Evolutionary conservation across 1,139 yeast genomes (phyloP).

Genomic region (Wickerhamiella pararugosa): DNA sequence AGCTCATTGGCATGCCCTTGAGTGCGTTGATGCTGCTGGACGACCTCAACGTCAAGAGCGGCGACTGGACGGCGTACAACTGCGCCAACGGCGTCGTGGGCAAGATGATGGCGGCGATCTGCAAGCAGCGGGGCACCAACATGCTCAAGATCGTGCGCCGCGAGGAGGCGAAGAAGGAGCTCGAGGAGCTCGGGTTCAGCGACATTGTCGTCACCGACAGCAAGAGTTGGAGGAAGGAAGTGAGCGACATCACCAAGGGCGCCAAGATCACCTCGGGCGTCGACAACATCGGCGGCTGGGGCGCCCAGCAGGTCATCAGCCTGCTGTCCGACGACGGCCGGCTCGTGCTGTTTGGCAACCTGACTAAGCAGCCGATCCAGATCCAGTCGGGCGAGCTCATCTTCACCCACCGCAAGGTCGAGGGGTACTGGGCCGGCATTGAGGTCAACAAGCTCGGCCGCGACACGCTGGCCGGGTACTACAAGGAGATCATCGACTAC

Average conservation of each 20-base stretch:
- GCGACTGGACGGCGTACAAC: slow-evolving; percentile 51
- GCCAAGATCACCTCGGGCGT: slow-evolving; percentile 3
- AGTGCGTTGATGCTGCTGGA: slow-evolving; percentile 73
- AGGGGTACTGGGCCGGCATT: slow-evolving; percentile 2
- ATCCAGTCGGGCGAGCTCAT: slow-evolving; percentile 2
- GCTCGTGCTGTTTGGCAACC: slow-evolving; percentile 5
- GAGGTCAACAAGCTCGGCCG: background rate
- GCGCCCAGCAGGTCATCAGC: slow-evolving; percentile 1
- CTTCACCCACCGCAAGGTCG: slow-evolving; percentile 1
- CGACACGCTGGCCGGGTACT: background rate
- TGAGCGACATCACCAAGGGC: slow-evolving; percentile 1
- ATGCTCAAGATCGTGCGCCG: slow-evolving; percentile 7
- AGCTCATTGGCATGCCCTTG: slow-evolving; percentile 29
- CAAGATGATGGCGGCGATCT: slow-evolving; percentile 4
- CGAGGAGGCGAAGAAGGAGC: slow-evolving; percentile 1
- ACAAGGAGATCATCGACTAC: slow-evolving; percentile 3
- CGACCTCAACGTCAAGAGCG: slow-evolving; percentile 53
- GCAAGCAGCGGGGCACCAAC: slow-evolving; percentile 3
- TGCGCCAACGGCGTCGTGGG: slow-evolving; percentile 7
- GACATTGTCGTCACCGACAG: slow-evolving; percentile 1
- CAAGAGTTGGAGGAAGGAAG: slow-evolving; percentile 5
- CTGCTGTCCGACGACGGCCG: background rate
- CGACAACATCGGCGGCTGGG: slow-evolving; percentile 5
- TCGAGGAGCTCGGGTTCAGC: slow-evolving; percentile 1
- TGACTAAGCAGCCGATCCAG: slow-evolving; percentile 3